Percentiles rank a stretch among this genome's conserved stretches.
phyloP scores from a whole-genome alignment of 2,329 filamentous ascomycete species.

The Botrytis medusae region DNA sequence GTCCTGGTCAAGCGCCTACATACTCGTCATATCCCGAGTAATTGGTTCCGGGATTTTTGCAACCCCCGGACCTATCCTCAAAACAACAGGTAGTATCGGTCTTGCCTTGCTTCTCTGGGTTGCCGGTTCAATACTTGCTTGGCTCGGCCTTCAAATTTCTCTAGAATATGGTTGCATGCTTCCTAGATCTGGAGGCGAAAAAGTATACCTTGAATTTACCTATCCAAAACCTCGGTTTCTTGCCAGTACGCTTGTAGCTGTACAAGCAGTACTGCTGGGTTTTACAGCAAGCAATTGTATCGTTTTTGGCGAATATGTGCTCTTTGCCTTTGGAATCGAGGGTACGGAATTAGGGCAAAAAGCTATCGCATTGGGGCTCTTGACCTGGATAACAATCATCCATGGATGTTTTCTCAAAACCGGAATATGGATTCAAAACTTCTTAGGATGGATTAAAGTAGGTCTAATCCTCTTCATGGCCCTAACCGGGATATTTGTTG shows the following conservation, averaged over 20 bases:
- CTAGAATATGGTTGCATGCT: slow-evolving; percentile 49
- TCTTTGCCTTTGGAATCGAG: slow-evolving; percentile 46
- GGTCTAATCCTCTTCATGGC: slow-evolving; percentile 61
- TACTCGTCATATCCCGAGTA: slow-evolving; percentile 37
- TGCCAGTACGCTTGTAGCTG: slow-evolving; percentile 53
- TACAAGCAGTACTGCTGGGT: slow-evolving; percentile 50
- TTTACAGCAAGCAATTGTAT: slow-evolving; percentile 55
- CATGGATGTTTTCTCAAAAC: slow-evolving; percentile 58
- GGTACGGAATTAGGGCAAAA: slow-evolving; percentile 49
- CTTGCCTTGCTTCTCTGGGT: slow-evolving; percentile 56
- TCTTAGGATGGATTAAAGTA: slow-evolving; percentile 64
- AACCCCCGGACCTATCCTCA: slow-evolving; percentile 64
- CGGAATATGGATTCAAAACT: slow-evolving; percentile 60
- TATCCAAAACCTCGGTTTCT: slow-evolving; percentile 53
- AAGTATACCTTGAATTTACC: slow-evolving; percentile 55
- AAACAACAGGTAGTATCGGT: slow-evolving; percentile 63
- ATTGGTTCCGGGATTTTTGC: slow-evolving; percentile 37
- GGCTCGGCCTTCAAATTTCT: slow-evolving; percentile 47
- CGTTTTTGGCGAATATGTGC: slow-evolving; percentile 52
- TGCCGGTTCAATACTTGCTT: slow-evolving; percentile 47
- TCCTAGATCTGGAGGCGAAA: slow-evolving; percentile 51
- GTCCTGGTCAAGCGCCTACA: slow-evolving; percentile 34
- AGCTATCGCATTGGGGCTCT: slow-evolving; percentile 48
- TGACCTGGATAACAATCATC: slow-evolving; percentile 57
- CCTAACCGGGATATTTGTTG: slow-evolving; percentile 58